Base-by-base conservation (phyloP, 345 rosid genomes). In the Ceriops tagal region DNA sequence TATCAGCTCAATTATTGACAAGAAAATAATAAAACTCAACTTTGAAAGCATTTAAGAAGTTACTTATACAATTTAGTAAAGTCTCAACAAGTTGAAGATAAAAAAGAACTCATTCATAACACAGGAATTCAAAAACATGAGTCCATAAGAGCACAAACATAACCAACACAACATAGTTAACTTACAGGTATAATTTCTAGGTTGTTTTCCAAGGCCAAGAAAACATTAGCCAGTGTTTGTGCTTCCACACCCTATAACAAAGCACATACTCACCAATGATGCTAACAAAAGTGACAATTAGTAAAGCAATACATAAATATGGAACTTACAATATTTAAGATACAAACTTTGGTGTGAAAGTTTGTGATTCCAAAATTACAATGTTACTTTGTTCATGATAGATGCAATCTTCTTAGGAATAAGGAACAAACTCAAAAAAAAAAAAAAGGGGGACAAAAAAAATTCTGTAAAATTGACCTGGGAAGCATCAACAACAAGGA, bases 401-500 rank as follows among this genome's bases (percentile, higher is more conserved):
- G 24, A 55, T 9, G 59, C 28, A 13, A 43, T 43, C 19, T 11
- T 43, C 4, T 11, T 15, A 6, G 52, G 4, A 62, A 7, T 59
- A 61, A 49, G 18, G 37, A 53, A 32, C 51, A 71, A 68, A 13
- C 57, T 31, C 43, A 55, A 61, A 56, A 22, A 65, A 7, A 19
- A 5, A 53, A 27, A 43, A 53, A 57, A 1, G n/a, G n/a, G n/a
- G 26, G 26, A 24, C 26, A 19, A 52, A 30, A 55, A 53, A 52
- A 15, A 43, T 13, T 0, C 19, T 0, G 0, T 52, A 57, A 18
- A 71, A n/a, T 55, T 77, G 63, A 95, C 99, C 97, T 95, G 99
- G 34, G 99, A 91, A 77, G 99, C 96, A 83, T 95, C 99, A 69
- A 95, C 97, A 68, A 95, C 97, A 71, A 95, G 95, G 67, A 95